Evolutionary conservation across 129 eudicot genomes (phyloP).

Genomic region (Erigeron canadensis): DNA sequence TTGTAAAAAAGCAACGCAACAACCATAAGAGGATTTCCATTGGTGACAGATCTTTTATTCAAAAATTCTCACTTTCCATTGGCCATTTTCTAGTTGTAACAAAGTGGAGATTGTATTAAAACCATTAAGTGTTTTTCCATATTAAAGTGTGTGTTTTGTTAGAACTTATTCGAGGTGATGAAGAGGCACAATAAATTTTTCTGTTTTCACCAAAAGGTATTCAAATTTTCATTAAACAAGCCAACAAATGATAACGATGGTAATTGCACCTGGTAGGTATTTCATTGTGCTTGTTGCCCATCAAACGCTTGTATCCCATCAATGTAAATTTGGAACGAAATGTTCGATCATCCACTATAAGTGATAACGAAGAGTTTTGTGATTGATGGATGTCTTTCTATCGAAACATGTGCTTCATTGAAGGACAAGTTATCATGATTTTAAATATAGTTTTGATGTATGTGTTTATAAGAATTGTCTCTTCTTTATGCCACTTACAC

Average conservation of each 20-base stretch:
- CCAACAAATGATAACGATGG: background rate
- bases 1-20: background rate
- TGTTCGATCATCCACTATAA: constrained; percentile 6
- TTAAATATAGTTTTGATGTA: background rate
- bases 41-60: background rate
- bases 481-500: too few species aligned
- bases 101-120: constrained; percentile 16
- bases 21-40: constrained; percentile 3
- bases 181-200: background rate
- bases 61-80: background rate
- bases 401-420: background rate
- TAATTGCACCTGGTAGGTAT: background rate
- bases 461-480: too few species aligned
- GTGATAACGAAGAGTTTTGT: background rate
- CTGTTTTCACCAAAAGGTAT: background rate
- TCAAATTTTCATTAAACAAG: background rate
- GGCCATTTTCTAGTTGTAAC: background rate
- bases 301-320: background rate
- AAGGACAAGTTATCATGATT: background rate
- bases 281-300: constrained; percentile 10
- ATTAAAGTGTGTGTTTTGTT: constrained; percentile 10
- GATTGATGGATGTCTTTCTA: background rate
- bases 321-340: background rate
- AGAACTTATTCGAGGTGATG: constrained; percentile 5
- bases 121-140: background rate